These are phyloP conservation scores for Talaromyces amestolkiae DNA, from an alignment of 2,329 filamentous ascomycete genomes.

Conservation along the genomic window DNA sequence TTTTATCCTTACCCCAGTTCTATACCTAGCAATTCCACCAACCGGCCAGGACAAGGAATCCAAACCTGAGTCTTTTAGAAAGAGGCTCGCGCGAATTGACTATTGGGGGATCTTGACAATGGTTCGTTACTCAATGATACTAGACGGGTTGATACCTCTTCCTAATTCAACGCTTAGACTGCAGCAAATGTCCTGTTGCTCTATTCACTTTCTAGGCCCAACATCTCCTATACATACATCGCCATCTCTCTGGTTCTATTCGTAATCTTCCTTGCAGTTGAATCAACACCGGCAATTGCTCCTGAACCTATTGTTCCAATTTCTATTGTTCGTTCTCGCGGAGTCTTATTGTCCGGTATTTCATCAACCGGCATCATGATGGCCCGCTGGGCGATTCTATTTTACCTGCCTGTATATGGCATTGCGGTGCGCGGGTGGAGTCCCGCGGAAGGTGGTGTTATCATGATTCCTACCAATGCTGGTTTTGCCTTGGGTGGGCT, in stretches of 20 bases:
- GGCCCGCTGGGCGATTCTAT: conserved; percentile 74
- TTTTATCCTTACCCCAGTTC: conserved; percentile 58
- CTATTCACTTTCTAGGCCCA: conserved; percentile 64
- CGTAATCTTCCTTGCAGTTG: conserved; percentile 58
- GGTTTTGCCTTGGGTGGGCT: conserved; percentile 75
- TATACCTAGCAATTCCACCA: conserved; percentile 65
- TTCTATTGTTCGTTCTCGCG: conserved; percentile 65
- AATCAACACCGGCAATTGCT: conserved; percentile 55
- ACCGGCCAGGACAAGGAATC: conserved; percentile 34
- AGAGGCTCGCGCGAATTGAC: conserved; percentile 61
- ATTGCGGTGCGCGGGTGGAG: conserved; percentile 70
- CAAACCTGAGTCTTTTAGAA: conserved; percentile 33
- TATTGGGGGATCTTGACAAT: conserved; percentile 70
- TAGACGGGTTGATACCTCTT: background rate
- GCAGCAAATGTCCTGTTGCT: conserved; percentile 69
- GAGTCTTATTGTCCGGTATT: conserved; percentile 69
- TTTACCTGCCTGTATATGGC: conserved; percentile 77
- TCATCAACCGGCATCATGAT: conserved; percentile 77
- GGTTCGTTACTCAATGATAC: conserved; percentile 42
- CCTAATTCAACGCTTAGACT: conserved; percentile 43
- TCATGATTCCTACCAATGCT: conserved; percentile 76
- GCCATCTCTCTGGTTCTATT: conserved; percentile 60
- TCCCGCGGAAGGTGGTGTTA: conserved; percentile 68
- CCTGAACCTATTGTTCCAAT: conserved; percentile 73
- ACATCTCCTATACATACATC: conserved; percentile 60